Evolutionary conservation across 352 stramenopile species (phyloP), one percentile per base, ranked within the genome.

Genomic region (Achlya hypogyna): DNA sequence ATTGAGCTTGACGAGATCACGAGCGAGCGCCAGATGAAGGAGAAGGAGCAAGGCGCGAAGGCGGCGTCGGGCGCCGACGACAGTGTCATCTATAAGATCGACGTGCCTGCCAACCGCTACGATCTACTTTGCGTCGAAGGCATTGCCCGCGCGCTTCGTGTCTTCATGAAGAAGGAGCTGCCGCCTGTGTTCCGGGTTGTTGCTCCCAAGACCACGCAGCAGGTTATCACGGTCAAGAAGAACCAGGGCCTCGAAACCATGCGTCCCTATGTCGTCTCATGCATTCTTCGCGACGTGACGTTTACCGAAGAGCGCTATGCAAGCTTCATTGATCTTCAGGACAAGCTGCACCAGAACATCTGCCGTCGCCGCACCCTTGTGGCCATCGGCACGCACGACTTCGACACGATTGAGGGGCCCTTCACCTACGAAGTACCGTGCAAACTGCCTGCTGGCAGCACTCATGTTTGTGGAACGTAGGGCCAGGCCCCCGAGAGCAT

Each of bases 261-360:
- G 51, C 95, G 98, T 71, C 97, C 98, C 25, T 99, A 97, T 74
- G 90, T 99, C 1, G 96, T 99, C 9, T 98, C 95, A 73, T 97
- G 97, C 25, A 95, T 99, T 69, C 81, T 99, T 43, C 87, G 97
- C 45, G 88, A 98, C 72, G 82, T 99, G 10, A 86, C 86, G 65
- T 99, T 99, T 72, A 97, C 91, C 34, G 78, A 96, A 56, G 86
- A 97, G 63, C 84, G 93, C 42, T 99, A 99, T 80, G 88, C 98
- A 65, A 93, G 93, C 76, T 99, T 99, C 84, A 99, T 99, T 63
- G 97, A 99, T 70, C 84, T 99, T 70, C 97, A 99, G 83, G 98
- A 99, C 84, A 98, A 99, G 81, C 84, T 99, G 53, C 98, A 99
- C 78, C 94, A 98, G 63, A 99, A 99, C 82, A 97, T 99, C 58